Conservation (phyloP, 2,329 filamentous ascomycete genomes). For the Colletotrichum tropicicola region DNA sequence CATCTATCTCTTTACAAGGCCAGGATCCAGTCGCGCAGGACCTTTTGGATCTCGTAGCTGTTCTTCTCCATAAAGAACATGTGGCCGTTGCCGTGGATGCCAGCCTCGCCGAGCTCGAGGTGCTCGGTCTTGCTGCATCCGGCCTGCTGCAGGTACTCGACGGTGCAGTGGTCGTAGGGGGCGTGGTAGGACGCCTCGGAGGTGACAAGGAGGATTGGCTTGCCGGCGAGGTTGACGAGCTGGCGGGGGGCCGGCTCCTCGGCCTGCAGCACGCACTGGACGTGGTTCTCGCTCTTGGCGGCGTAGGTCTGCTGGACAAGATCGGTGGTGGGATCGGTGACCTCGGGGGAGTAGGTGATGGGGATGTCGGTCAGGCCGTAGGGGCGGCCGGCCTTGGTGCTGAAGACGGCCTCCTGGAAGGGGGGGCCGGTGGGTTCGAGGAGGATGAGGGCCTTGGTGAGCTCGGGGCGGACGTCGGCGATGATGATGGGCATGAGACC, state of each 20-base stretch:
- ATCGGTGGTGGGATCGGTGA: slow-evolving; percentile 44
- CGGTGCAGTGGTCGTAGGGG: slow-evolving; percentile 54
- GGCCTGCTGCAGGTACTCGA: slow-evolving; percentile 52
- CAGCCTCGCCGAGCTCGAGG: slow-evolving; percentile 46
- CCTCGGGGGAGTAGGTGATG: slow-evolving; percentile 54
- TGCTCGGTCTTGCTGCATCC: slow-evolving; percentile 44
- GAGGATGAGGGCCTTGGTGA: slow-evolving; percentile 51
- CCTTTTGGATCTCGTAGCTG: slow-evolving; percentile 46
- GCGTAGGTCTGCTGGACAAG: slow-evolving; percentile 41
- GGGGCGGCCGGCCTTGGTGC: slow-evolving; percentile 40
- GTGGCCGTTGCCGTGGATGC: slow-evolving; percentile 55
- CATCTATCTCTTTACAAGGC: neutral
- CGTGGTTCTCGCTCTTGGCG: slow-evolving; percentile 32
- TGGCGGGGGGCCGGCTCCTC: slow-evolving; percentile 42
- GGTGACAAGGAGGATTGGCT: slow-evolving; percentile 50
- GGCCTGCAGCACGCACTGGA: slow-evolving; percentile 45
- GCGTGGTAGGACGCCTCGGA: slow-evolving; percentile 54
- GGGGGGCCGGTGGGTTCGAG: slow-evolving; percentile 58
- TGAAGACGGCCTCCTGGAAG: slow-evolving; percentile 52
- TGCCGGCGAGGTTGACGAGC: slow-evolving; percentile 44
- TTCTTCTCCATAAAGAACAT: slow-evolving; percentile 60
- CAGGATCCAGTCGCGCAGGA: slow-evolving; percentile 36
- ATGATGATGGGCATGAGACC: slow-evolving; percentile 51
- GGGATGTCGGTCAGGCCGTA: slow-evolving; percentile 60
- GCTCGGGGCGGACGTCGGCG: slow-evolving; percentile 49